Percentiles rank a stretch among this genome's conserved stretches.
phyloP scores from a whole-genome alignment of 2,329 filamentous ascomycete genomes.

The Chlorencoelia australis region DNA sequence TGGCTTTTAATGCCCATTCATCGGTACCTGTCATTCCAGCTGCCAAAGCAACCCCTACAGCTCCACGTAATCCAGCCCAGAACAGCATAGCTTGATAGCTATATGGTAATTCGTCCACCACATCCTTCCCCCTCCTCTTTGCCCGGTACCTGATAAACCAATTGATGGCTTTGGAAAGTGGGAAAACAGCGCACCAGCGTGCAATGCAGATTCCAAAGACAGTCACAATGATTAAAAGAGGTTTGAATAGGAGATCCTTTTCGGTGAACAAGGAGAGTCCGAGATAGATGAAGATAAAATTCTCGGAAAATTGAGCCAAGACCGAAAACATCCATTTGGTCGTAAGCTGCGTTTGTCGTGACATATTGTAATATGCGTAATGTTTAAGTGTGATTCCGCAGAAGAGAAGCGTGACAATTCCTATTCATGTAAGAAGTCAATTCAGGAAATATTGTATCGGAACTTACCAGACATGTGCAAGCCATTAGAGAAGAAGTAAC shows the following conservation, averaged over 20 bases:
- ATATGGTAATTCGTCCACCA: slow-evolving; percentile 80
- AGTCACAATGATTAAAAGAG: slow-evolving; percentile 87
- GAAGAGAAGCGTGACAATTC: slow-evolving; percentile 88
- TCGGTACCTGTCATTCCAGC: slow-evolving; percentile 79
- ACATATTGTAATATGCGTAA: slow-evolving; percentile 99
- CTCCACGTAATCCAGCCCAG: slow-evolving; percentile 92
- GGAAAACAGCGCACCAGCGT: slow-evolving; percentile 90
- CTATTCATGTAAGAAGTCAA: slow-evolving; percentile 8
- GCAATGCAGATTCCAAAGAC: slow-evolving; percentile 86
- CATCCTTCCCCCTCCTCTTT: slow-evolving; percentile 62
- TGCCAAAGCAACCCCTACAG: slow-evolving; percentile 88
- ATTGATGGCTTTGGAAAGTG: slow-evolving; percentile 81
- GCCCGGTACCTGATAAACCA: slow-evolving; percentile 85
- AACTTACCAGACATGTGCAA: slow-evolving; percentile 87
- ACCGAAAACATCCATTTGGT: slow-evolving; percentile 98
- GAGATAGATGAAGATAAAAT: slow-evolving; percentile 99
- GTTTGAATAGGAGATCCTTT: slow-evolving; percentile 78
- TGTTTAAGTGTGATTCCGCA: slow-evolving; percentile 98
- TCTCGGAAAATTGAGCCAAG: slow-evolving; percentile 89
- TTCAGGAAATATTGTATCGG: background rate
- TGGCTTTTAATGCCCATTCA: slow-evolving; percentile 74
- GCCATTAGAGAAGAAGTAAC: slow-evolving; percentile 96
- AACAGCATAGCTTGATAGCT: slow-evolving; percentile 99
- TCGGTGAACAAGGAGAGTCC: slow-evolving; percentile 93
- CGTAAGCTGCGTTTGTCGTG: slow-evolving; percentile 87